phyloP scores from a whole-genome alignment of 768 basidiomycete genomes.

The Auriscalpium microsporum region DNA sequence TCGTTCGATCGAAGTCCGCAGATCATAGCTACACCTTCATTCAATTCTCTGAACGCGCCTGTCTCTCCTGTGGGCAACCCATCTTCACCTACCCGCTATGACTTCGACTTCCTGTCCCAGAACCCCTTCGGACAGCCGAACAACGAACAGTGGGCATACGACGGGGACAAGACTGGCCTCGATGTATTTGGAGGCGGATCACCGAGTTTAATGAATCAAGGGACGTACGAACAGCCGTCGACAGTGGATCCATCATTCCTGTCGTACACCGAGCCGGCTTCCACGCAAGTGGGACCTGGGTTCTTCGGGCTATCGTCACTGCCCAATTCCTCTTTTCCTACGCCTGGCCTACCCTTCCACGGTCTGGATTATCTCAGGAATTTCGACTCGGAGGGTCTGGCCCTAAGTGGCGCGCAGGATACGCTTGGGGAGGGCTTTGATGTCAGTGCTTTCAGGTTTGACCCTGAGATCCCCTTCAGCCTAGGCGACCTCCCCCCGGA shows the following conservation, averaged over 20 bases:
- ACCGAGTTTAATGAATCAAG: background rate
- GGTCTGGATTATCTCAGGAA: constrained; percentile 81
- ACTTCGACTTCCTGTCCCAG: constrained; percentile 13
- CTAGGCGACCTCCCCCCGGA: constrained; percentile 27
- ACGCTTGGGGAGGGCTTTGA: constrained; percentile 56
- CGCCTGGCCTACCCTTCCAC: constrained; percentile 72
- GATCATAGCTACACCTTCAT: constrained; percentile 34
- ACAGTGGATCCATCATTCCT: constrained; percentile 16
- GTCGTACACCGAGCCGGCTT: constrained; percentile 2
- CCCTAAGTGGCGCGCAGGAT: constrained; percentile 28
- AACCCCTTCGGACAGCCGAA: constrained; percentile 1
- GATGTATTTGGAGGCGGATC: constrained; percentile 4
- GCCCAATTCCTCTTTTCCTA: constrained; percentile 56
- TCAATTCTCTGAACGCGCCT: constrained; percentile 17
- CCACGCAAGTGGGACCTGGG: constrained; percentile 7
- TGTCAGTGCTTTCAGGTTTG: constrained; percentile 61
- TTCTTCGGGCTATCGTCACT: constrained; percentile 36
- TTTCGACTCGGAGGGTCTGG: constrained; percentile 43
- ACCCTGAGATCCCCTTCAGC: constrained; percentile 72
- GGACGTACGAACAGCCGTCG: constrained; percentile 6
- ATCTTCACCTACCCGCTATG: constrained; percentile 10
- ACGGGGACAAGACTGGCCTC: constrained; percentile 4
- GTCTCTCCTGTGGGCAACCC: constrained; percentile 8
- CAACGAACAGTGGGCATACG: constrained; percentile 7
- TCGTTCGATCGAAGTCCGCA: constrained; percentile 48